Base-by-base conservation (phyloP, 1,139 yeast genomes). In the Saccharomyces hybrid region DNA sequence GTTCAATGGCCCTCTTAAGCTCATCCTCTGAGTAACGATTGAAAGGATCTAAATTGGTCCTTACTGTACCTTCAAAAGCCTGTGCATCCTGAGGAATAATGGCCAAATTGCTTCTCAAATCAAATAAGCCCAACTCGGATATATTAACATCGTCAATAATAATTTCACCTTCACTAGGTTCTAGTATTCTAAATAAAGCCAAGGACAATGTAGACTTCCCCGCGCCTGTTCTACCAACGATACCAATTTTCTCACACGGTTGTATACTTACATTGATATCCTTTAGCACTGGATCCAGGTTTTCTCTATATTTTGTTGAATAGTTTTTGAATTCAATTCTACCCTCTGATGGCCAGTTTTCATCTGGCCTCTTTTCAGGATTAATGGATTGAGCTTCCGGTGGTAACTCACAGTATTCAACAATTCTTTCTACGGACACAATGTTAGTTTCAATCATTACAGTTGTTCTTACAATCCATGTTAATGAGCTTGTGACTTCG, bases 171-270 rank as follows among this genome's bases (percentile, higher is more conserved):
- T 63, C 71, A 2, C 74, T 74, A 0, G 91, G 81, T 63, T 86
- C 93, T 53, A 87, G 77, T 57, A 87, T 74, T 58, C 96, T 75
- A 72, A 85, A 87, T n/a, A 87, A 68, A 0, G 93, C 85, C 62
- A 85, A 69, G 0, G 88, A 82, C 50, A 87, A 71, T 1, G 91
- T 81, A 41, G 88, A 82, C 67, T 87, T 87, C 25, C 95, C 95
- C 0, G 95, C 91, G 46, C 95, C 95, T 0, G 95, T 87, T 60
- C 95, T 77, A 8, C 95, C 95, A 16, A 86, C 93, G 58, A 87
- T 82, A 48, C 95, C 95, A 59, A 87, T 73, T 64, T 87, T 87
- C 60, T 87, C 93, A 16, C 73, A 73, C 3, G 88, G 76, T 31
- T 76, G 73, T 56, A 87, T 78, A 2, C 73, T 71, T 49, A 86